Evolutionary conservation across 2,329 filamentous ascomycete genomes (phyloP), one percentile per base, ranked within the genome.

Genomic region (Pyrenophora tritici-repentis): DNA sequence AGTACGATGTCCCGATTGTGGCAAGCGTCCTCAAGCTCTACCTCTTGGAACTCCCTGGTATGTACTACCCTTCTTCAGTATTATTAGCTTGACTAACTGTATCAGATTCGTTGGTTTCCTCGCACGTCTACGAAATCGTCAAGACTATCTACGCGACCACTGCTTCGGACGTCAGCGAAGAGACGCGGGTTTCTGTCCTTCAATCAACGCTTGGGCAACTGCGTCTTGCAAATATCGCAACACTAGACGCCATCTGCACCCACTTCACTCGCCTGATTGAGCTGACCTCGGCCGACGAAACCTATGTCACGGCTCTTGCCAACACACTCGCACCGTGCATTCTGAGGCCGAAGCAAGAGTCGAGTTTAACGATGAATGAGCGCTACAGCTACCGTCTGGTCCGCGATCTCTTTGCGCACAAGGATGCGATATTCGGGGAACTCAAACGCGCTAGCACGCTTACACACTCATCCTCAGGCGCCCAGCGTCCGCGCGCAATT

Each of bases 191-290:
- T 58, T 88, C 91, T 47, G 91, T 97, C 54, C 84, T 99, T 29
- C 94, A 99, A 74, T 96, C 94, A 65, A 97, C 94, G 0, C 86
- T 99, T 48, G 93, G 92, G 33, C 92, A 97, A 73, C 84, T 99
- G 49, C 89, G 93, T 55, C 86, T 99, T 49, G 91, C 94, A 59
- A 99, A 99, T 73, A 99, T 99, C 73, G 94, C 94, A 40, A 97
- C 94, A n/a, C 85, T 99, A 53, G 94, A 99, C 74, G 94, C 94
- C 34, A 89, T 96, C 71, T 96, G 95, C 82, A 97, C 96, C 61
- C 94, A 99, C 76, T 97, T 99, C 73, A 97, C 93, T 33, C 89
- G 94, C 54, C 81, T 99, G 53, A 95, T 99, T 69, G 94, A 99
- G 73, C 82, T 99, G 57, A 99, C 94, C 2, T 97, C 93, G 12